Conservation (phyloP, 306 rosid genomes). For the barrel medic (Medicago truncatula) region MtrunA17r5.0-ANR NC_053042.1:44592001-44592500, state of each 20-base stretch:
- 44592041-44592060: constrained; percentile 75
- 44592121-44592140: constrained; percentile 76
- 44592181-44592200: constrained; percentile 74
- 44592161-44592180: constrained; percentile 70
- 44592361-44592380: constrained; percentile 93
- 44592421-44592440: constrained; percentile 51
- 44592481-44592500: constrained; percentile 88
- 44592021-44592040: constrained; percentile 73
- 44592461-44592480: constrained; percentile 62
- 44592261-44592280: constrained; percentile 46
- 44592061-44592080: constrained; percentile 66
- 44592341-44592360: constrained; percentile 84
- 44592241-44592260: constrained; percentile 49
- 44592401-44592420: constrained; percentile 79
- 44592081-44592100: constrained; percentile 75
- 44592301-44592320: constrained; percentile 49
- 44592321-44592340: constrained; percentile 50
- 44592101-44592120: constrained; percentile 80
- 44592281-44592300: constrained; percentile 76
- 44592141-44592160: constrained; percentile 74
- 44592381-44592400: constrained; percentile 85
- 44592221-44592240: constrained; percentile 69
- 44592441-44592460: constrained; percentile 60
- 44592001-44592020: constrained; percentile 70
- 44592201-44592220: constrained; percentile 65